These are phyloP conservation scores for Eucalyptus albens DNA, from an alignment of 345 rosid genomes.

Conservation along the genomic window DNA sequence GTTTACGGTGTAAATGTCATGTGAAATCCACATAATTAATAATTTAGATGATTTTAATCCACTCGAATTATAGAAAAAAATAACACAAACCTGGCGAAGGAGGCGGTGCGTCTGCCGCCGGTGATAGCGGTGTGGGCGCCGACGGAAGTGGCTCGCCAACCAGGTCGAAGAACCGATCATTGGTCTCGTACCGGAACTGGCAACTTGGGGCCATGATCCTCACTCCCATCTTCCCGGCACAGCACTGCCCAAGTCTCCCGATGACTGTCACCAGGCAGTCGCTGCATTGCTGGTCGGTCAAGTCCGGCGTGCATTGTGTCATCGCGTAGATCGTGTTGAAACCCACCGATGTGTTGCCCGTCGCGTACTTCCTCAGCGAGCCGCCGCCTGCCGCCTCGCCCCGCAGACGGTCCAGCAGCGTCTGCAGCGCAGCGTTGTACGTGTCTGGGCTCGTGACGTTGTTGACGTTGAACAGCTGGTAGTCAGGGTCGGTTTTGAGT, in stretches of 20 bases:
- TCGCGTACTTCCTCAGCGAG: conserved; percentile 23
- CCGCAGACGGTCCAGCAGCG: neutral
- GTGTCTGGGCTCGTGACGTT: neutral
- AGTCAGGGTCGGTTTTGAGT: neutral
- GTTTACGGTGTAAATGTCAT: neutral
- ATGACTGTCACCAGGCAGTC: neutral
- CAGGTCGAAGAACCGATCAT: neutral
- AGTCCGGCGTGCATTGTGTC: conserved; percentile 34
- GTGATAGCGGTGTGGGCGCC: neutral
- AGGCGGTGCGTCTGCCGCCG: neutral
- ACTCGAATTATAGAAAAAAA: neutral
- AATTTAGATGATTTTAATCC: neutral
- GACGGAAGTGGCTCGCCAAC: neutral
- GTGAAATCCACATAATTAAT: neutral
- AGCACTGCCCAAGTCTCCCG: neutral
- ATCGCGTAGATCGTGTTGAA: conserved; percentile 10
- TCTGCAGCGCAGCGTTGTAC: neutral
- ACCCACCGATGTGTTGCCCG: conserved; percentile 1
- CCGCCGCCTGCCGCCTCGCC: neutral
- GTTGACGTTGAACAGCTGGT: accelerated
- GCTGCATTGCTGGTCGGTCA: conserved; percentile 1
- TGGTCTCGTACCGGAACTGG: neutral
- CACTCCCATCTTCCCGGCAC: neutral
- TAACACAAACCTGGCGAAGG: neutral
- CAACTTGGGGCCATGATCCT: neutral